Evolutionary conservation across 208 protist species (phyloP).

Genomic region (Tritrichomonas foetus): DNA sequence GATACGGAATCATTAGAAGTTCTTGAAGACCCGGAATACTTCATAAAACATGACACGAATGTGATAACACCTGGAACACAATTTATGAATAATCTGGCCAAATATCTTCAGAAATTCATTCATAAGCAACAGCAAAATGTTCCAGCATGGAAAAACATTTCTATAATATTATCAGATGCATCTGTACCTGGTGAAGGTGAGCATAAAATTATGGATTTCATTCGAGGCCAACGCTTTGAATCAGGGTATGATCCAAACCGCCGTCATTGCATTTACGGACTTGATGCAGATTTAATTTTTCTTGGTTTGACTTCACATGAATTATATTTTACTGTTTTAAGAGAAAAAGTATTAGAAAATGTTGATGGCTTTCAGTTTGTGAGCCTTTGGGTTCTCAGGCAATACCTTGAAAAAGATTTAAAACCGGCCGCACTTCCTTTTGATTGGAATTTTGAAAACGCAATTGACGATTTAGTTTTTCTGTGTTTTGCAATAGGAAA

Average conservation of each 20-base stretch:
- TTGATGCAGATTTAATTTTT: slow-evolving; percentile 91
- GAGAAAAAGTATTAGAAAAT: slow-evolving; percentile 74
- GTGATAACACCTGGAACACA: slow-evolving; percentile 55
- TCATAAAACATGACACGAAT: slow-evolving; percentile 45
- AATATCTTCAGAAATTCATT: neutral
- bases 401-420: slow-evolving; percentile 39
- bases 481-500: slow-evolving; percentile 89
- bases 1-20: neutral
- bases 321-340: slow-evolving; percentile 86
- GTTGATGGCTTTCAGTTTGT: slow-evolving; percentile 49
- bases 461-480: slow-evolving; percentile 57
- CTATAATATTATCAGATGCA: slow-evolving; percentile 65
- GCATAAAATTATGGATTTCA: slow-evolving; percentile 99
- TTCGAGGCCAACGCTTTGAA: slow-evolving; percentile 75
- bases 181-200: slow-evolving; percentile 91
- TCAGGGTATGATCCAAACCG: slow-evolving; percentile 81
- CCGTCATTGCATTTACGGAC: slow-evolving; percentile 91
- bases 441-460: slow-evolving; percentile 49
- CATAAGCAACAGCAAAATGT: neutral
- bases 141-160: slow-evolving; percentile 73
- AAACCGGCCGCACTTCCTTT: slow-evolving; percentile 31
- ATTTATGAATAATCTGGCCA: slow-evolving; percentile 51
- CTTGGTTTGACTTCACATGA: slow-evolving; percentile 84
- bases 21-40: neutral
- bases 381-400: neutral